Evolutionary conservation across 371 early-diverging fungal genomes (phyloP), one percentile per base, ranked within the genome.

Genomic region (Thermomucor indicae-seudaticae): DNA sequence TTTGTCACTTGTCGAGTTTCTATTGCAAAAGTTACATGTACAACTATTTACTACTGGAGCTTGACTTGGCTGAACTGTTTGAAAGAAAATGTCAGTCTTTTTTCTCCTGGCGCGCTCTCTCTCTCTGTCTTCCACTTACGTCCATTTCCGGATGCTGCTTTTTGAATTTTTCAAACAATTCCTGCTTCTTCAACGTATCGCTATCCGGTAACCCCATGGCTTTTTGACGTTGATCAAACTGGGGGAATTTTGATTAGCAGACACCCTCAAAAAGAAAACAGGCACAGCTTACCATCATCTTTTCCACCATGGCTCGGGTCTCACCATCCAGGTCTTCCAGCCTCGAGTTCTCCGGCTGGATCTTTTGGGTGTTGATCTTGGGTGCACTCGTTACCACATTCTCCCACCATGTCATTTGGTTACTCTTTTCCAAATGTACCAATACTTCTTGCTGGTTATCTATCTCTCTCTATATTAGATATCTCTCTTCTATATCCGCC

Each of bases 191-290:
- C 32, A 81, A 49, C 20, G 91, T 86, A 40, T 96, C 96, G 60
- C 90, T 90, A 23, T 89, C 76, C 4, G 94, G 94, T 47, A 79
- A 62, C 5, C 89, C 89, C 73, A 87, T 82, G 7, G 79, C 73
- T 67, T 93, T 92, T 71, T 93, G 94, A 31, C 87, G 78, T 57
- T 96, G 93, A 58, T 96, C 96, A 76, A 86, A 95, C 95, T 90
- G 55, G 2, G 30, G n/a, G n/a, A n/a, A n/a, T n/a, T n/a, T n/a
- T n/a, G n/a, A n/a, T n/a, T n/a, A n/a, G n/a, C n/a, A n/a, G n/a
- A n/a, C n/a, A n/a, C n/a, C n/a, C n/a, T n/a, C n/a, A n/a, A n/a
- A n/a, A n/a, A n/a, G n/a, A n/a, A n/a, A n/a, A n/a, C n/a, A n/a
- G n/a, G n/a, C n/a, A 20, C 5, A n/a, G 19, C 47, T 55, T 75